Evolutionary conservation across 148 eudicot genomes (phyloP).

Genomic region (Cornus florida): DNA sequence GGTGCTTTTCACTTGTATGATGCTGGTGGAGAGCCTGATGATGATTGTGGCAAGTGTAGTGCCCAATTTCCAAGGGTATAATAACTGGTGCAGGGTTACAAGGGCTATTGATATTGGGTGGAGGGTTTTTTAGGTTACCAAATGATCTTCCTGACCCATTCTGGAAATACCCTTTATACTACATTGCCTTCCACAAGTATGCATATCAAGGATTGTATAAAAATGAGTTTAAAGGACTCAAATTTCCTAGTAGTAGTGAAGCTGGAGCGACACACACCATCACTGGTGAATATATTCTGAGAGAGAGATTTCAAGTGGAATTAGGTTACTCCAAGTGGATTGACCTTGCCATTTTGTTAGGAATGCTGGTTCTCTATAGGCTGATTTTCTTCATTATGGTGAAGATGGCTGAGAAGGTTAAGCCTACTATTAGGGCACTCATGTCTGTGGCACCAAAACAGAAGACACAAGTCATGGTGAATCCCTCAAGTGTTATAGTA

Average conservation of each 20-base stretch:
- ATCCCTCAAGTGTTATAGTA: not conserved
- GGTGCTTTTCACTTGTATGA: slow-evolving; percentile 34
- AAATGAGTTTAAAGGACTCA: slow-evolving; percentile 49
- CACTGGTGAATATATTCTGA: slow-evolving; percentile 26
- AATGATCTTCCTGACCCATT: slow-evolving; percentile 30
- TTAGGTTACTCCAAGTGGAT: slow-evolving; percentile 49
- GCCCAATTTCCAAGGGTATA: slow-evolving; percentile 55
- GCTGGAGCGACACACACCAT: not conserved
- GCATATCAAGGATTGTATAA: slow-evolving; percentile 39
- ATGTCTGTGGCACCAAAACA: slow-evolving; percentile 4
- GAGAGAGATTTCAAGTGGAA: slow-evolving; percentile 35
- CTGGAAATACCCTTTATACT: slow-evolving; percentile 48
- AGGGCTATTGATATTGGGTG: slow-evolving; percentile 32
- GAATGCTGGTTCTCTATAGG: slow-evolving; percentile 42
- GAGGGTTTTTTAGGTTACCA: slow-evolving; percentile 46
- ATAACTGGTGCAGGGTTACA: slow-evolving; percentile 59
- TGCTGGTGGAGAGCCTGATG: slow-evolving; percentile 68
- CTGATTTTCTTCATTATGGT: slow-evolving; percentile 30
- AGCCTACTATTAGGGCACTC: slow-evolving; percentile 11
- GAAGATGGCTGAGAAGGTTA: slow-evolving; percentile 25
- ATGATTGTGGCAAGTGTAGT: slow-evolving; percentile 61
- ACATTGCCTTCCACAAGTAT: slow-evolving; percentile 41
- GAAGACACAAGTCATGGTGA: not conserved
- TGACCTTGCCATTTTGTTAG: slow-evolving; percentile 33
- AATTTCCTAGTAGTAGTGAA: slow-evolving; percentile 8